Percentiles rank a stretch among this genome's conserved stretches.
phyloP scores from a whole-genome alignment of 176 grass and related monocot genomes.

The Zoysia japonica region DNA sequence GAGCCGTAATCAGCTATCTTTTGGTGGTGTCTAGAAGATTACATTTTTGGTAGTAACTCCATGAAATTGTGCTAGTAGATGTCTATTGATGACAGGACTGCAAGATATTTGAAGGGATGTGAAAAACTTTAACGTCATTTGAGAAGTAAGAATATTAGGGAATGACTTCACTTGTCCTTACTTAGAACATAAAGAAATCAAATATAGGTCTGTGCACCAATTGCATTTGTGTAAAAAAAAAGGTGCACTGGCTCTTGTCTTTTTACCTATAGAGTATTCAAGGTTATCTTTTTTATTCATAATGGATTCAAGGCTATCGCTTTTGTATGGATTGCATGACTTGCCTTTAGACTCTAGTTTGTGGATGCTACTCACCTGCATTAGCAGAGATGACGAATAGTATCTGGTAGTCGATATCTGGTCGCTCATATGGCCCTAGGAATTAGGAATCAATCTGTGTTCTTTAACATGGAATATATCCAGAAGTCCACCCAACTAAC shows the following conservation, averaged over 20 bases:
- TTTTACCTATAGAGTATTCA: neutral
- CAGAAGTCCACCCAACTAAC: neutral
- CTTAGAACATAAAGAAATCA: neutral
- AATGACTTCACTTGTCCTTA: neutral
- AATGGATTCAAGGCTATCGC: neutral
- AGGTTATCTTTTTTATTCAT: neutral
- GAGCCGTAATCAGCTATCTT: neutral
- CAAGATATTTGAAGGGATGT: neutral
- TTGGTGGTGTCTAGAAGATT: conserved; percentile 4
- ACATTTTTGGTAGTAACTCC: neutral
- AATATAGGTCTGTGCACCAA: neutral
- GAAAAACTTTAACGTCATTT: neutral
- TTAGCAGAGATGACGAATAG: neutral
- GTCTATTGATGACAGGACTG: neutral
- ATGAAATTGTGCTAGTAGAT: neutral
- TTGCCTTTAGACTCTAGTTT: neutral
- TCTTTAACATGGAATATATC: neutral
- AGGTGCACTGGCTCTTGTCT: neutral
- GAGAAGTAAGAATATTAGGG: neutral
- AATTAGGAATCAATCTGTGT: neutral
- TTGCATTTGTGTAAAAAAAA: neutral
- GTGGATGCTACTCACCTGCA: neutral
- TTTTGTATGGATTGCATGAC: neutral
- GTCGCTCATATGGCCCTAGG: neutral
- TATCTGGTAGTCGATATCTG: neutral